Conservation (phyloP, 208 protist species). For the Trypanosoma lewisi region DNA sequence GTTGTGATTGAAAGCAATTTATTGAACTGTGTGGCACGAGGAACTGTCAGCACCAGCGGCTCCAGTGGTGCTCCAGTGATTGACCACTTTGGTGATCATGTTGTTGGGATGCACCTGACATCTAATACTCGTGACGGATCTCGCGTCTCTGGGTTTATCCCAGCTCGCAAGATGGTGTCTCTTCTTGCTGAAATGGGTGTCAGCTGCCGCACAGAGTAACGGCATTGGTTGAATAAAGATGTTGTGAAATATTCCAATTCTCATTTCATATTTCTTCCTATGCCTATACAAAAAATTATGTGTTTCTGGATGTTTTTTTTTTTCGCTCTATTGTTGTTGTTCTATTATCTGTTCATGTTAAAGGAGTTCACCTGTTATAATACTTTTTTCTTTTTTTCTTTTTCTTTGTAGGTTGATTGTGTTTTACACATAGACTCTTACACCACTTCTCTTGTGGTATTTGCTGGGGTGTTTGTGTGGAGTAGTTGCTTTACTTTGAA, state of each 20-base stretch:
- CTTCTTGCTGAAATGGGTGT: constrained; percentile 77
- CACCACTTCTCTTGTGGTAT: not conserved
- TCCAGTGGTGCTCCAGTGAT: constrained; percentile 83
- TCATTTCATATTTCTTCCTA: too few species aligned
- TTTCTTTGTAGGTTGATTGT: constrained; percentile 2
- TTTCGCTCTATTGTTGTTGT: too few species aligned
- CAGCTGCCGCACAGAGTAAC: constrained; percentile 22
- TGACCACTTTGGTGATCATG: constrained; percentile 71
- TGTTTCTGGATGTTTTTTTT: too few species aligned
- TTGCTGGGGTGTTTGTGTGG: not conserved
- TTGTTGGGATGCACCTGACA: constrained; percentile 82
- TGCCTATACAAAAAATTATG: not conserved
- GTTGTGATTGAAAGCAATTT: constrained; percentile 66
- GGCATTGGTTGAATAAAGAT: not conserved
- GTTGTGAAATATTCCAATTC: not conserved
- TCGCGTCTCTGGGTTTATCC: constrained; percentile 74
- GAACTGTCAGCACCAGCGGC: constrained; percentile 78
- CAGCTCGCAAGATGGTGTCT: constrained; percentile 63
- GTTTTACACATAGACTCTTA: not conserved
- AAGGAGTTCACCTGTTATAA: constrained; percentile 4
- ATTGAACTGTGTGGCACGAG: constrained; percentile 50
- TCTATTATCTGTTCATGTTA: too few species aligned
- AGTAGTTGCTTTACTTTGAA: not conserved
- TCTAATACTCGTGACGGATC: constrained; percentile 82
- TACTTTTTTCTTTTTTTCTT: constrained; percentile 28